Evolutionary conservation across 371 early-diverging fungal species (phyloP).

Genomic region (Rhizomucor pusillus): DNA sequence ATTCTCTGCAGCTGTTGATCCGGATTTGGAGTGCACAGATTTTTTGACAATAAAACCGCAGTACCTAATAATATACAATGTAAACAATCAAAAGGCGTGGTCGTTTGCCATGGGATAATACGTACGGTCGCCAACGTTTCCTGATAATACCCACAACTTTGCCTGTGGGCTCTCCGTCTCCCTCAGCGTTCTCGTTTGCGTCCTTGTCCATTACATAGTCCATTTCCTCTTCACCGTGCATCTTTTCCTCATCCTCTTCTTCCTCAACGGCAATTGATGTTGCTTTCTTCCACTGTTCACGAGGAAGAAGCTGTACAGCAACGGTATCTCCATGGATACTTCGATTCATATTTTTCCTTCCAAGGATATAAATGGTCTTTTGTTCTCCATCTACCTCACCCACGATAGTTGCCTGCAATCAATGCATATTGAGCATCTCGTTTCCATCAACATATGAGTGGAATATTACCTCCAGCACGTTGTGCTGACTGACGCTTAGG

Average conservation of each 20-base stretch:
- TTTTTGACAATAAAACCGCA: slow-evolving; percentile 90
- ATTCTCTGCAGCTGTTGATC: slow-evolving; percentile 46
- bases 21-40: slow-evolving; percentile 53
- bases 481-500: slow-evolving; percentile 80
- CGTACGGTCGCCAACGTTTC: slow-evolving; percentile 88
- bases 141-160: slow-evolving; percentile 91
- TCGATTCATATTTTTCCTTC: slow-evolving; percentile 85
- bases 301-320: slow-evolving; percentile 49
- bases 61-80: slow-evolving; percentile 35
- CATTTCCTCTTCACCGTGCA: slow-evolving; percentile 40
- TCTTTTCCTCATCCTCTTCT: slow-evolving; percentile 51
- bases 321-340: slow-evolving; percentile 74
- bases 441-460: not conserved
- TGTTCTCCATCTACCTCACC: slow-evolving; percentile 75
- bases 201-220: slow-evolving; percentile 23
- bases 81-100: not conserved
- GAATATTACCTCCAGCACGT: slow-evolving; percentile 70
- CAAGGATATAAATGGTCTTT: slow-evolving; percentile 73
- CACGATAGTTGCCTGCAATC: slow-evolving; percentile 66
- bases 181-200: slow-evolving; percentile 14
- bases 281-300: slow-evolving; percentile 76
- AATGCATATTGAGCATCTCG: not conserved
- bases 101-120: not conserved
- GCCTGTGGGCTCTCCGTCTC: slow-evolving; percentile 69
- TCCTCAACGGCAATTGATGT: slow-evolving; percentile 73